Percentiles rank a stretch among this genome's conserved stretches.
Conservation (phyloP, 345 rosid species). For the Abelmoschus esculentus region DNA sequence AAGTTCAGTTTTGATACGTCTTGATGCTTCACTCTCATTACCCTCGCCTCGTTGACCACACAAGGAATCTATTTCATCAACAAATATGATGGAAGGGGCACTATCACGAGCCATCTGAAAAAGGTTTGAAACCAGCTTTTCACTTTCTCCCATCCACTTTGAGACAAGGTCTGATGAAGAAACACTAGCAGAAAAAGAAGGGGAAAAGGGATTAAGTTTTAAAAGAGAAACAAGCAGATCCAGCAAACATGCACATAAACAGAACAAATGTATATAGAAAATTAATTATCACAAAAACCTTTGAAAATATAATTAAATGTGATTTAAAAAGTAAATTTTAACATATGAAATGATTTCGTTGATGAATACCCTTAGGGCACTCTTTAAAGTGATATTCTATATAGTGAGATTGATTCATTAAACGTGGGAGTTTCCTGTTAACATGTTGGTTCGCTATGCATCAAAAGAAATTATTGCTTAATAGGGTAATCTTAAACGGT, state of each 20-base stretch:
- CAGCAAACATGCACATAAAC: not conserved
- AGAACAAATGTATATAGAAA: not conserved
- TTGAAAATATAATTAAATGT: not conserved
- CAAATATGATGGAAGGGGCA: conserved; percentile 70
- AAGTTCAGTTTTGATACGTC: conserved; percentile 81
- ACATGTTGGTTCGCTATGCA: not conserved
- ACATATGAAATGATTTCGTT: not conserved
- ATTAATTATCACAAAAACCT: not conserved
- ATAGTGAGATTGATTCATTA: not conserved
- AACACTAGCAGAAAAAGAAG: conserved; percentile 29
- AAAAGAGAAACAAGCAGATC: not conserved
- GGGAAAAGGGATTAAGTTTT: not conserved
- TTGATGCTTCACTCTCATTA: conserved; percentile 83
- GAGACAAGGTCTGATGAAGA: conserved; percentile 81
- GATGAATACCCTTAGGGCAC: not conserved
- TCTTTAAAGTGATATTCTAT: not conserved
- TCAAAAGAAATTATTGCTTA: not conserved
- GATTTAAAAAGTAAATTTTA: not conserved
- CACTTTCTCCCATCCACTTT: conserved; percentile 94
- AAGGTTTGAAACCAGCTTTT: conserved; percentile 74
- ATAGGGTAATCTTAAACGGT: not conserved
- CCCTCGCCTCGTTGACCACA: conserved; percentile 85
- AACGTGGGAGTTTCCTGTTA: not conserved
- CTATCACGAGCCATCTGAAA: conserved; percentile 82
- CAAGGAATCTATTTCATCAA: conserved; percentile 80